Conservation (phyloP, 805 yeast genomes). For the Candida ficus region DNA sequence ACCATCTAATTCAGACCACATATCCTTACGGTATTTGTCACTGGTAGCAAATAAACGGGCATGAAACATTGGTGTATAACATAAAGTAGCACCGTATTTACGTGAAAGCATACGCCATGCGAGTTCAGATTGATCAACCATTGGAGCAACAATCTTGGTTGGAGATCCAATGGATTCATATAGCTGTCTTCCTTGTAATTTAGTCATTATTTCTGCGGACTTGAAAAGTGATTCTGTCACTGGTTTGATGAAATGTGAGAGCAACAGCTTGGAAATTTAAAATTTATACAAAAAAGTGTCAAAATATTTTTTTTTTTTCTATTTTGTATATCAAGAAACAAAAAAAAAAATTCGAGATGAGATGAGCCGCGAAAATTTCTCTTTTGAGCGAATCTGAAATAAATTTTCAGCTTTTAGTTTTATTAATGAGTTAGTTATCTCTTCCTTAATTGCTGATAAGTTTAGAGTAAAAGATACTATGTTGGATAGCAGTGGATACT, state of each 20-base stretch:
- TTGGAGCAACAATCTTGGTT: slow-evolving; percentile 87
- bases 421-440: no score
- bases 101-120: slow-evolving; percentile 92
- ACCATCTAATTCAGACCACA: slow-evolving; percentile 76
- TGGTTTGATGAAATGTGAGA: slow-evolving; percentile 20
- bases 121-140: slow-evolving; percentile 96
- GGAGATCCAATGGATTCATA: slow-evolving; percentile 71
- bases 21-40: slow-evolving; percentile 71
- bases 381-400: background rate
- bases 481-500: slow-evolving; percentile 70
- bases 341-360: background rate
- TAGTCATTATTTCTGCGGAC: slow-evolving; percentile 17
- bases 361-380: slow-evolving; percentile 14
- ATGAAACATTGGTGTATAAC: slow-evolving; percentile 97
- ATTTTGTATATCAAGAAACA: background rate
- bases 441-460: background rate
- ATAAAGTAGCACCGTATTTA: slow-evolving; percentile 84
- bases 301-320: background rate
- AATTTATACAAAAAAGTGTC: background rate
- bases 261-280: background rate
- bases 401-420: background rate
- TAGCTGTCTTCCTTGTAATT: slow-evolving; percentile 56
- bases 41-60: slow-evolving; percentile 85
- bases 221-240: slow-evolving; percentile 28
- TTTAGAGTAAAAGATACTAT: background rate